Base-by-base conservation (phyloP, 1,139 yeast species). In the Taiozyma sp. region DNA sequence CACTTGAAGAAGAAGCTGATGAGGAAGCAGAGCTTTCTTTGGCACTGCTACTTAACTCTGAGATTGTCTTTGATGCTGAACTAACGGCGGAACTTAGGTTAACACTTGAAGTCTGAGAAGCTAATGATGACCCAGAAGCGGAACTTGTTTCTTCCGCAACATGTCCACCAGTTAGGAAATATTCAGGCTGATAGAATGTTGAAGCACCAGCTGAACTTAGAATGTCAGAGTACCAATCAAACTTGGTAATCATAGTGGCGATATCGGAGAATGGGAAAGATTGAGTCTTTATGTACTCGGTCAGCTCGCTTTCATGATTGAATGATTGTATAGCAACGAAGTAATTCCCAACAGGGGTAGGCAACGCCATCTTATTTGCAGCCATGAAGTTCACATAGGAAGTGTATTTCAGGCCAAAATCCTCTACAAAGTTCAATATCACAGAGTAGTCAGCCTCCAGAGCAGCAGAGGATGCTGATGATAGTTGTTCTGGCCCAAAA, bases 201-300 rank as follows among this genome's bases (percentile, higher is more conserved):
- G 76, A 55, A 13, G 57, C 61, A 6, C 65, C 65, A 8, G 70
- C 75, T 1, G 59, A 65, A 1, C 56, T 44, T 43, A 75, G 49
- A 32, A 75, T 53, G 2, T 70, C 63, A 1, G 67, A 45, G 54
- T 75, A 73, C 79, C 79, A 75, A 4, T 78, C 76, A 54, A 76
- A 74, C 4, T 63, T 65, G 1, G 74, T 64, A 19, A 73, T 65
- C 57, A 72, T 71, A 1, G 78, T 71, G 30, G 66, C 52, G 54
- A 76, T 75, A 8, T 69, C 73, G 1, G 66, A 59, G 50, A 75
- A 72, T 24, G 81, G 81, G 57, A 76, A 76, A 8, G 60, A 53
- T 19, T 56, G 56, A 4, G 57, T 54, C 10, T 69, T 59, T 43
- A 74, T 61, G 46, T 68, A 64, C 2, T 68, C 57, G 30, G 68